Percentiles rank a stretch among this genome's conserved stretches.
Evolutionary conservation across 192 early-diverging fungal genomes (phyloP).

Genomic region (Helicostylum pulchrum): DNA sequence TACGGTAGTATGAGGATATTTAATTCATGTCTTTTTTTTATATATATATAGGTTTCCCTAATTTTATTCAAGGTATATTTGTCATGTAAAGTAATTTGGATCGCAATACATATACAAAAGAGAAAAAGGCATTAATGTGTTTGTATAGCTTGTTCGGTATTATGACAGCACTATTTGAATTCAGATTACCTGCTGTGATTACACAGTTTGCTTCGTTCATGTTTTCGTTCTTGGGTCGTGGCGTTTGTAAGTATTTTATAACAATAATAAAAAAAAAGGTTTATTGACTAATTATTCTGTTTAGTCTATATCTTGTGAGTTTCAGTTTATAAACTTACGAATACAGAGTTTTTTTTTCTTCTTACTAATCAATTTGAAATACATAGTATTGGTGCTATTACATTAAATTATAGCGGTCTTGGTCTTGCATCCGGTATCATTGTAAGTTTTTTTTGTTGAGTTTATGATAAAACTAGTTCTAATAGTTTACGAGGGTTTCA

Average conservation of each 20-base stretch:
- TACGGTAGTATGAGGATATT: background rate
- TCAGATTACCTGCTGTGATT: constrained; percentile 21
- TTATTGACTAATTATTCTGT: background rate
- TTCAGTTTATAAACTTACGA: background rate
- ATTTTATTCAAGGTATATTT: constrained; percentile 32
- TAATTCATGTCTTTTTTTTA: background rate
- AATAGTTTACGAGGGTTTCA: too few relatives aligned
- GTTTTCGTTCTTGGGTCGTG: constrained; percentile 40
- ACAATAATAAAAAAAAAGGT: background rate
- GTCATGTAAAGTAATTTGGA: constrained; percentile 16
- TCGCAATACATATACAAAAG: background rate
- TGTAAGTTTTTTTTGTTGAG: constrained; percentile 17
- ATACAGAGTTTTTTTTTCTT: background rate
- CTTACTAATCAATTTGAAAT: background rate
- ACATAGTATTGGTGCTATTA: constrained; percentile 30
- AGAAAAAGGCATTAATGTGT: background rate
- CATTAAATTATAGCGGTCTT: constrained; percentile 14
- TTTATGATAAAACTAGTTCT: too few relatives aligned
- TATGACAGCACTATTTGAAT: constrained; percentile 31
- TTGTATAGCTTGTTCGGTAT: constrained; percentile 30
- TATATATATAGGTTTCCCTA: constrained; percentile 28
- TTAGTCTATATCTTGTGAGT: too few relatives aligned
- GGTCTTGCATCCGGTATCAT: constrained; percentile 28
- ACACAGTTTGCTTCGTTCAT: constrained; percentile 36
- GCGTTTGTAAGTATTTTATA: constrained; percentile 27